Evolutionary conservation across 108 stramenopile genomes (phyloP), one percentile per base, ranked within the genome.

Genomic region (Cyclostephanos tholiformis): DNA sequence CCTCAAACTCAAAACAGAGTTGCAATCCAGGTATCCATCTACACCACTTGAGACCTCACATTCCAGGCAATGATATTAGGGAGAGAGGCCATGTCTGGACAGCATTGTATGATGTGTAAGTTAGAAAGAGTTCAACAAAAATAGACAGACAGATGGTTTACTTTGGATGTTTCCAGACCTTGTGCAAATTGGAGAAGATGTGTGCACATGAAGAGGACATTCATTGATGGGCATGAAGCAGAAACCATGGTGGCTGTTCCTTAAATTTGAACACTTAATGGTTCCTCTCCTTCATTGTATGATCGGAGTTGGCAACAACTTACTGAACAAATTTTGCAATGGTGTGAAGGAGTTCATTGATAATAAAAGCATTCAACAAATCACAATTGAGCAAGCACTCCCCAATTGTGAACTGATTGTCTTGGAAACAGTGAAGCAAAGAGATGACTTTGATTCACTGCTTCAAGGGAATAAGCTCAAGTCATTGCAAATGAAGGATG

Each of bases 181-280:
- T 20, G 20, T 55, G 53, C 8, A 4, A 4, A 51, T 20, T 22
- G 53, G 25, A 55, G 5, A 1, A 20, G 8, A 22, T 17, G 26
- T 55, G 1, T 22, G 25, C 22, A 20, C 53, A 20, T 1, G 26
- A 55, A 1, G 20, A 2, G 53, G 53, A 20, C 19, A 17, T 17
- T 2, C 53, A 20, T 1, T 55, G 9, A 20, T 26, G 1, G 53
- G 53, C 9, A 20, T 55, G 1, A 55, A 55, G 19, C 22, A 55
- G 20, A 20, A 55, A 55, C 53, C 53, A 55, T 55, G 53, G 53
- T 55, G 53, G 53, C 19, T 26, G 20, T 55, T 55, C 22, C 53
- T 55, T 20, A 55, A 55, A 9, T 20, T 55, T 20, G 2, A 55
- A 20, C 53, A 55, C 4, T 4, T 22, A 1, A 55, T 55, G 53